These are phyloP conservation scores for Aspergillus intermedius DNA, from an alignment of 2,329 filamentous ascomycete genomes.

Conservation along the genomic window DNA sequence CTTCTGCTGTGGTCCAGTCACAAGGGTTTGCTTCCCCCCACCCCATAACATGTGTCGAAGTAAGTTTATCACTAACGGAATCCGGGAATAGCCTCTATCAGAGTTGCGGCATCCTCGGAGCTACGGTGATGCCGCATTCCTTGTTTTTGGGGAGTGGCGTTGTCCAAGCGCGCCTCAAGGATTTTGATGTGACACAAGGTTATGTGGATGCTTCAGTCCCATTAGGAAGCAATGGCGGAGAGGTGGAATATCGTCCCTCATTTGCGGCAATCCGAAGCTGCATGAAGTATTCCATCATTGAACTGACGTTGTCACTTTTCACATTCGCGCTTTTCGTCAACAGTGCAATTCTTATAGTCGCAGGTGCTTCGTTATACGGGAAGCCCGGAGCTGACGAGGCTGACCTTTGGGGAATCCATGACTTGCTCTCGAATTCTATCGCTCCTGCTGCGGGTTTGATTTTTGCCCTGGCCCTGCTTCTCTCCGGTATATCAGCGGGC, in stretches of 20 bases:
- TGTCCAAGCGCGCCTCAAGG: constrained; percentile 48
- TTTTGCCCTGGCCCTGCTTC: constrained; percentile 74
- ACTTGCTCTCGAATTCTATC: constrained; percentile 61
- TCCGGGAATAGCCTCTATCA: constrained; percentile 42
- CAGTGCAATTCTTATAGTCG: constrained; percentile 72
- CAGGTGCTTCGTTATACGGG: constrained; percentile 67
- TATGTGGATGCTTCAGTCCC: constrained; percentile 26
- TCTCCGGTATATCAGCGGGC: constrained; percentile 74
- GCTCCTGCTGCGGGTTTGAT: constrained; percentile 70
- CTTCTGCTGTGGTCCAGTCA: constrained; percentile 45
- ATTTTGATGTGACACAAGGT: constrained; percentile 40
- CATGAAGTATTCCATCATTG: constrained; percentile 65
- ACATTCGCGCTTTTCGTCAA: constrained; percentile 83
- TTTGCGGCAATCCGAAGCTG: constrained; percentile 66
- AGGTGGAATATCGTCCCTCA: constrained; percentile 62
- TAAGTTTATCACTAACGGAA: constrained; percentile 5
- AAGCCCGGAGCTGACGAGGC: constrained; percentile 57
- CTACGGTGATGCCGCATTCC: constrained; percentile 55
- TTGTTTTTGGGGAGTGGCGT: constrained; percentile 53
- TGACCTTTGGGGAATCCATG: constrained; percentile 78
- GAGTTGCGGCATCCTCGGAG: constrained; percentile 47
- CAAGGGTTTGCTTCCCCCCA: constrained; percentile 37
- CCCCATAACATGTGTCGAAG: background rate
- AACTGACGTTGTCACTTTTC: constrained; percentile 66
- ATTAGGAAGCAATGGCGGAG: constrained; percentile 36